phyloP scores from a whole-genome alignment of 2,329 filamentous ascomycete species.

The Pyricularia sp. region DNA sequence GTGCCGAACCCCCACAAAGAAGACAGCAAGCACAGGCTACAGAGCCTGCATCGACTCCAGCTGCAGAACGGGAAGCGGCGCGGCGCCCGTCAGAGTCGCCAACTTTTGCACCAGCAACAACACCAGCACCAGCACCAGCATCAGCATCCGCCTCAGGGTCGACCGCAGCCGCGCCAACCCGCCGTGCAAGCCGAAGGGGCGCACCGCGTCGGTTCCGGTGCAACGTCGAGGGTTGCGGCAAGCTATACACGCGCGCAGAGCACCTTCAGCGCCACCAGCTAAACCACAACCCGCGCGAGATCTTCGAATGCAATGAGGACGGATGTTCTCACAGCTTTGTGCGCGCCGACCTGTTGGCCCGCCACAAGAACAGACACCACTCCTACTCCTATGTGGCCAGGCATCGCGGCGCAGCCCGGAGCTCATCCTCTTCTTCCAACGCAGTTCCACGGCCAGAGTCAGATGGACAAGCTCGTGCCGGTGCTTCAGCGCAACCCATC shows the following conservation, averaged over 20 bases:
- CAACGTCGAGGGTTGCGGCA: constrained; percentile 62
- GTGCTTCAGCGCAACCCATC: not conserved
- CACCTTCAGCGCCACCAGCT: constrained; percentile 75
- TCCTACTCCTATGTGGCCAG: constrained; percentile 42
- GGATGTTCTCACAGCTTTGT: constrained; percentile 72
- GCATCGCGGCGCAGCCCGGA: constrained; percentile 32
- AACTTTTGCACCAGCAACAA: not conserved
- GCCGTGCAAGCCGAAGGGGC: constrained; percentile 39
- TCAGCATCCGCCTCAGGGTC: not conserved
- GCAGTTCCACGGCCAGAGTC: not conserved
- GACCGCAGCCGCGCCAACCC: not conserved
- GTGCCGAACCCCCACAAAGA: not conserved
- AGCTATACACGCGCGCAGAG: constrained; percentile 72
- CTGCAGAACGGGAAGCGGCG: not conserved
- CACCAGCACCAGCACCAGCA: not conserved
- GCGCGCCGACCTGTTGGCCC: constrained; percentile 64
- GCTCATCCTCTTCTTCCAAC: constrained; percentile 21
- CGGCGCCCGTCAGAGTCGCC: not conserved
- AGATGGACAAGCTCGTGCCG: not conserved
- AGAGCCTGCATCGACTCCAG: not conserved
- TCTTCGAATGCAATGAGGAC: constrained; percentile 66
- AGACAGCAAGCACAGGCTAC: not conserved
- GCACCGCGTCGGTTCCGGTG: constrained; percentile 49
- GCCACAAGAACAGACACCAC: constrained; percentile 59
- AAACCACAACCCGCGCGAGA: constrained; percentile 74